Evolutionary conservation across 306 rosid genomes (phyloP).

Genomic region (Geum urbanum): DNA sequence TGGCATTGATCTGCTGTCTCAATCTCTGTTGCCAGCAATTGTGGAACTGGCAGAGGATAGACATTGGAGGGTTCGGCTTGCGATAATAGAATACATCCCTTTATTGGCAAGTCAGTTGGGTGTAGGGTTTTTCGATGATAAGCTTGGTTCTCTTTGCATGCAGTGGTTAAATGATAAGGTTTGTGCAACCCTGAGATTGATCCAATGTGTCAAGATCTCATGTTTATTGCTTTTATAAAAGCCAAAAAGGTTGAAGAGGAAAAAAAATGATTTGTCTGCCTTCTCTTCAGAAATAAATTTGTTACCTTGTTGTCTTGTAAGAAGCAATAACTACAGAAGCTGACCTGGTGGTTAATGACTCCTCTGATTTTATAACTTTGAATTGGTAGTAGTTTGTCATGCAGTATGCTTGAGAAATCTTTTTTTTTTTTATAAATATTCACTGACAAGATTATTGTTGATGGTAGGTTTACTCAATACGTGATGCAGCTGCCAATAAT

Average conservation of each 20-base stretch:
- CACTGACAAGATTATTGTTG: slow-evolving; percentile 6
- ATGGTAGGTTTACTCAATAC: slow-evolving; percentile 89
- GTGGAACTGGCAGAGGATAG: slow-evolving; percentile 99
- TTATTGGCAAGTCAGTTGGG: slow-evolving; percentile 97
- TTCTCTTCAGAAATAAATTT: not conserved
- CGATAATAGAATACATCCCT: slow-evolving; percentile 94
- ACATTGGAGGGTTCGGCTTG: slow-evolving; percentile 99
- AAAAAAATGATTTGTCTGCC: not conserved
- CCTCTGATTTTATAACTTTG: not conserved
- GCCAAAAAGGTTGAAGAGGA: not conserved
- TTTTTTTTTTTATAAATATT: not conserved
- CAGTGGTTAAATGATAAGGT: slow-evolving; percentile 99
- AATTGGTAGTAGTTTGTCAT: not conserved
- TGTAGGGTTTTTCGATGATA: slow-evolving; percentile 91
- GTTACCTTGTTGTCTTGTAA: not conserved
- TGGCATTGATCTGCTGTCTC: slow-evolving; percentile 94
- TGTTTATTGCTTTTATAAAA: not conserved
- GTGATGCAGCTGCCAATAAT: slow-evolving; percentile 98
- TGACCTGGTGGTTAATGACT: not conserved
- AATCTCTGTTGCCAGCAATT: slow-evolving; percentile 91
- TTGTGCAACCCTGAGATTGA: slow-evolving; percentile 25
- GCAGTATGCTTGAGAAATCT: slow-evolving; percentile 8
- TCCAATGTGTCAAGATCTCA: slow-evolving; percentile 1
- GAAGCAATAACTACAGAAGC: not conserved
- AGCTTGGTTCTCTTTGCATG: slow-evolving; percentile 98